Evolutionary conservation across 208 protist genomes (phyloP).

Genomic region (Hexamita inflata): DNA sequence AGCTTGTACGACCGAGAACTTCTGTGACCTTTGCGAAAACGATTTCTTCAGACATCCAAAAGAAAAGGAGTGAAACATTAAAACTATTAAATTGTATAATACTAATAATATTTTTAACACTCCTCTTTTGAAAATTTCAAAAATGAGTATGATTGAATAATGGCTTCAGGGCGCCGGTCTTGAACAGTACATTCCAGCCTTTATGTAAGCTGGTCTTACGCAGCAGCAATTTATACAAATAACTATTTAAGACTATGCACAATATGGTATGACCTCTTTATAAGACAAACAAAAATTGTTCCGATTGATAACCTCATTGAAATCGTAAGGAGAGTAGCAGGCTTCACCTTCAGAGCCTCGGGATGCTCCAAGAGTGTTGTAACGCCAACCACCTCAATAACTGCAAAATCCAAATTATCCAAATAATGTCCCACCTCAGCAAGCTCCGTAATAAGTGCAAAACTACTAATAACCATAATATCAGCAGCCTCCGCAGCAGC

Average conservation of each 20-base stretch:
- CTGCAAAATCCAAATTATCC: background rate
- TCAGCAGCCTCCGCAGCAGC: background rate
- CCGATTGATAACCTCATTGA: conserved; percentile 29
- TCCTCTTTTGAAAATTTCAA: too few species aligned
- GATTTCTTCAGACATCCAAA: too few species aligned
- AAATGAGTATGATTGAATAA: background rate
- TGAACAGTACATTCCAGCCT: background rate
- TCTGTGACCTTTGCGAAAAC: conserved; percentile 79
- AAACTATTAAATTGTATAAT: too few species aligned
- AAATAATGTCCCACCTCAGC: background rate
- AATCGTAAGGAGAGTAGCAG: background rate
- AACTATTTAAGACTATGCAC: conserved; percentile 33
- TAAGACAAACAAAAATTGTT: conserved; percentile 37
- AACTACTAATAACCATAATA: background rate
- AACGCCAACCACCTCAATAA: background rate
- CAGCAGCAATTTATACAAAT: conserved; percentile 23
- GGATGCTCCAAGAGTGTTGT: background rate
- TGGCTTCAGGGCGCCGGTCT: conserved; percentile 1
- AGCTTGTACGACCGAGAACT: conserved; percentile 92
- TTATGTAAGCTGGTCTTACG: background rate
- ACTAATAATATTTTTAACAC: too few species aligned
- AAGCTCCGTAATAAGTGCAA: background rate
- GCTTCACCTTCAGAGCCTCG: background rate
- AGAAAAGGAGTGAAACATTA: too few species aligned
- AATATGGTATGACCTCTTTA: conserved; percentile 16